Evolutionary conservation across 164 flowering plant species (phyloP), one percentile per base, ranked within the genome.

Genomic region (Amborella trichopoda): DNA sequence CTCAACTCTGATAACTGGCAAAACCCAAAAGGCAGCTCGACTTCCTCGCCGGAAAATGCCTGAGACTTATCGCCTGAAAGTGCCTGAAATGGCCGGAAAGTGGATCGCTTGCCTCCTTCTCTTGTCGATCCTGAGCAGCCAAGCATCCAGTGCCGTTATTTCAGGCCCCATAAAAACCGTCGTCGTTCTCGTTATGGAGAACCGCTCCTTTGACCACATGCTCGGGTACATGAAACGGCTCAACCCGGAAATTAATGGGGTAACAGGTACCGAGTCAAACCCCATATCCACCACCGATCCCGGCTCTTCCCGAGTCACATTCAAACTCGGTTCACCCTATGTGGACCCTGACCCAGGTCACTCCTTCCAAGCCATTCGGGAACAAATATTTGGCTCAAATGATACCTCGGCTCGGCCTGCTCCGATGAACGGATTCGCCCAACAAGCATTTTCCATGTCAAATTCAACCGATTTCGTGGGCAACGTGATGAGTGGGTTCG

Each of bases 261-360:
- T 83, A n/a, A 62, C 61, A 22, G 94, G 94, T 26, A 33, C 89
- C 18, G 76, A 83, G 30, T 70, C 58, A 17, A 81, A 80, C 56
- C 75, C 48, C 4, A 19, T 78, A 23, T 53, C 64, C 55, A 46
- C 72, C 16, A 42, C 76, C 14, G 70, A 76, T 50, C 71, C 78
- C 16, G 47, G 14, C 52, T 74, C 94, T 2, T 52, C 49, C 0
- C 54, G 13, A 9, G 28, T 72, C 49, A 57, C 44, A 67, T 74
- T 78, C 75, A 30, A 57, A 20, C 33, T 71, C 60, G 54, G 61
- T 18, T 51, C 94, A 1, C 67, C 63, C 18, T 76, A 52, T 68
- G 78, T 80, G 20, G 88, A 80, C 62, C 81, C 88, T 5, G 94
- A 83, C 30, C 94, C 94, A 1, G 84, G 82, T 12, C 93, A 83